phyloP scores from a whole-genome alignment of 495 filamentous ascomycete genomes.

The Tuber magnatum region DNA sequence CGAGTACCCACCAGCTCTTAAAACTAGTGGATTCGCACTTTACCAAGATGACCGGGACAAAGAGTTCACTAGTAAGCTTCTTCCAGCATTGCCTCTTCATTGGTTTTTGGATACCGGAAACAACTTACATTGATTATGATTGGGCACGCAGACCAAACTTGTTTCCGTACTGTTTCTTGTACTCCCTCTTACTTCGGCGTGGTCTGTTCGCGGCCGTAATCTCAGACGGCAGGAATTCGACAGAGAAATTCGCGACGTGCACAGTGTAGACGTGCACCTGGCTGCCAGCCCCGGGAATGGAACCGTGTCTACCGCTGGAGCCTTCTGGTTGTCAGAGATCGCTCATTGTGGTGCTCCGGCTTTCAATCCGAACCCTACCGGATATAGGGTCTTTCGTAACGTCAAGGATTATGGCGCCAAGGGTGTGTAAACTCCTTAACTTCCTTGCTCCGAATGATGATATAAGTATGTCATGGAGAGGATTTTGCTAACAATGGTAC shows the following conservation, averaged over 20 bases:
- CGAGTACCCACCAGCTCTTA: not conserved
- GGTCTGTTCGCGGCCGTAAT: not conserved
- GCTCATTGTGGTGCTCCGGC: conserved; percentile 61
- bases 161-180: not conserved
- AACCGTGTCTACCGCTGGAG: not conserved
- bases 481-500: not conserved
- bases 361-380: conserved; percentile 50
- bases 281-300: not conserved
- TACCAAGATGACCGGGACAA: not conserved
- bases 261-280: not conserved
- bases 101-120: not conserved
- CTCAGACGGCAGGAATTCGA: not conserved
- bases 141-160: not conserved
- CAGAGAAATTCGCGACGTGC: not conserved
- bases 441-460: conserved; percentile 13
- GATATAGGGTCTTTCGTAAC: conserved; percentile 76
- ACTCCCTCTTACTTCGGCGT: not conserved
- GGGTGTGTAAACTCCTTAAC: conserved; percentile 43
- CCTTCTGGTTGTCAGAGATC: conserved; percentile 63
- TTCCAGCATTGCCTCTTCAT: not conserved
- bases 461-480: not conserved
- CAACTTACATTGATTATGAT: not conserved
- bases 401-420: conserved; percentile 76
- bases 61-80: not conserved
- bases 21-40: not conserved